Percentiles rank a stretch among this genome's conserved stretches.
These are phyloP conservation scores for Stenocarpella maydis DNA, from an alignment of 2,329 filamentous ascomycete species.

Conservation along the genomic window DNA sequence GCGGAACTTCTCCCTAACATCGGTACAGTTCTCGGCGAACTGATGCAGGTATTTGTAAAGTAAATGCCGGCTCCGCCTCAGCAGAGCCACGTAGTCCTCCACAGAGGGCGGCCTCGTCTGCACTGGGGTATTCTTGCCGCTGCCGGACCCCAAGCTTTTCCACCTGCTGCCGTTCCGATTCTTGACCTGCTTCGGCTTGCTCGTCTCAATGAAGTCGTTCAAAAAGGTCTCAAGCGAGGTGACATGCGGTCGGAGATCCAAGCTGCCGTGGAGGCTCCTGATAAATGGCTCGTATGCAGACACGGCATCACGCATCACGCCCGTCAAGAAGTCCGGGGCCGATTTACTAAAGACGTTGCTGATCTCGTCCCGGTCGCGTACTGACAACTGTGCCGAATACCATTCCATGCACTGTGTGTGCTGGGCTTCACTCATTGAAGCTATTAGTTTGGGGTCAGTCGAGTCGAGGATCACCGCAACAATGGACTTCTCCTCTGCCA, in stretches of 20 bases:
- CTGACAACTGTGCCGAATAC: conserved; percentile 73
- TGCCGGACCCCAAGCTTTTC: conserved; percentile 56
- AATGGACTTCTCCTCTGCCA: conserved; percentile 63
- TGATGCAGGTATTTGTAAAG: conserved; percentile 77
- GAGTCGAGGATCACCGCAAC: conserved; percentile 70
- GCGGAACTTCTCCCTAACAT: conserved; percentile 67
- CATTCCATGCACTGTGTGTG: conserved; percentile 74
- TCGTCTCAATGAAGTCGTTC: conserved; percentile 72
- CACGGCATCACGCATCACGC: conserved; percentile 69
- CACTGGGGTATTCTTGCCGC: conserved; percentile 45
- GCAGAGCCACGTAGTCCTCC: conserved; percentile 74
- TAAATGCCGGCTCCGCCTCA: conserved; percentile 69
- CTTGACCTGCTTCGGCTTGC: conserved; percentile 59
- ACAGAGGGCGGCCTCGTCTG: conserved; percentile 62
- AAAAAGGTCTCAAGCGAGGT: conserved; percentile 73
- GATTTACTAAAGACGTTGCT: conserved; percentile 71
- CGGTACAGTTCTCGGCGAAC: conserved; percentile 71
- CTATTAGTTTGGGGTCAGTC: conserved; percentile 54
- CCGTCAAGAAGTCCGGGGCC: conserved; percentile 77
- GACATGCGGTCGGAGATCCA: conserved; percentile 76
- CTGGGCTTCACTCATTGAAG: conserved; percentile 63
- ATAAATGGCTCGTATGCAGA: conserved; percentile 79
- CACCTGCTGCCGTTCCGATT: conserved; percentile 57
- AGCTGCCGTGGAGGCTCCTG: conserved; percentile 72
- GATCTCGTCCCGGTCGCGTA: conserved; percentile 78